Base-by-base conservation (phyloP, 192 early-diverging fungal genomes). In the Jimgerdemannia lactiflua region DNA sequence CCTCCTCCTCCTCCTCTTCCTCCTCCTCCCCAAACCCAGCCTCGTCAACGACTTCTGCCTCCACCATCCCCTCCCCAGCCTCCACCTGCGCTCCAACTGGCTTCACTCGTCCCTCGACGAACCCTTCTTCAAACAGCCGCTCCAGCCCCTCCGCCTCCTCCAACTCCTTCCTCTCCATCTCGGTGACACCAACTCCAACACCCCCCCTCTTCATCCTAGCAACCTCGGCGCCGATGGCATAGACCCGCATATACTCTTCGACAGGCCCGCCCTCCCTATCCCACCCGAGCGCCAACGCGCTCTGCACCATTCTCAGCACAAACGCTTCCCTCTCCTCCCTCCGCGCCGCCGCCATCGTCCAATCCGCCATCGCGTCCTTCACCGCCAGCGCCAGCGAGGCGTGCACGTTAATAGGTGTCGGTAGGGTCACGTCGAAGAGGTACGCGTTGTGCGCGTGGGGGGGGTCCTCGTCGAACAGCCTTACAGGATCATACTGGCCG, bases 231-330 rank as follows among this genome's bases (percentile, higher is more conserved):
- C 82, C 76, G 44, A 80, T 78, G 20, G 76, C 68, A 71, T 87
- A 87, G 4, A 80, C 71, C 18, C 74, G 81, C 19, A 75, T 75
- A 71, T 89, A 89, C 70, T 87, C 81, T 39, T 85, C 76, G 6
- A 85, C 71, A 65, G 88, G 86, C 29, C 88, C 88, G n/a, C 76
- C 75, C 8, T 73, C 67, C 40, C 86, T 76, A 68, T 87, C 82
- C 86, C 86, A 89, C 17, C 80, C 84, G 73, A 89, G 72, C 3
- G 78, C 73, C 43, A 85, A 59, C 7, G 88, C 86, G 79, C 82
- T 81, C 8, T 69, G 74, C 4, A 87, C 81, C 71, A 89, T 74
- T 17, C 86, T 78, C 43, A 80, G 77, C 70, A 81, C 39, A 71
- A 83, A 86, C 69, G 80, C 65, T 77, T 89, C 88, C 14, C 84